Base-by-base conservation (phyloP, 2,329 filamentous ascomycete species). In the Xylariaceae sp. region DNA sequence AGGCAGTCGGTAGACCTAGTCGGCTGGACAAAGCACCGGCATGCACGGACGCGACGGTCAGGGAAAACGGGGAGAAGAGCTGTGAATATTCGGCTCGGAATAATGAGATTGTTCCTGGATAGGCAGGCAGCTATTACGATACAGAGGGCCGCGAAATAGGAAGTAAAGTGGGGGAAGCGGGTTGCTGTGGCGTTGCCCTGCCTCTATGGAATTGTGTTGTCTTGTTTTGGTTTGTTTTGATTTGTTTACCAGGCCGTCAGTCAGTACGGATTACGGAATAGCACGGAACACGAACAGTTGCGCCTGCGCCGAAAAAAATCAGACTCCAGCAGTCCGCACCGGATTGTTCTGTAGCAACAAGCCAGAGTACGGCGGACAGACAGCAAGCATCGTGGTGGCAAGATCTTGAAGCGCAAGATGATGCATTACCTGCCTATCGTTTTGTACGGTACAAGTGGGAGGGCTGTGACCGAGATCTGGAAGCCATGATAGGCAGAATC, bases 1-100 rank as follows among this genome's bases (percentile, higher is more conserved):
- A 65, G 59, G 67, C 67, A 67, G 66, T 55, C 66, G 66, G 67
- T 56, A 57, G 48, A 55, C 58, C 64, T 58, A 18, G 51, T 58
- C 57, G 17, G 59, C 52, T 23, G 51, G 57, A 59, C 53, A 49
- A 45, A 51, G 37, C 56, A 37, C 42, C 17, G 37, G 59, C 57
- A 56, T 58, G 55, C 57, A 57, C 55, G 18, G 49, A 18, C 37
- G 37, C 8, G 37, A 18, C 37, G 13, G 15, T 50, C 18, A 15
- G 13, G 11, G 8, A 34, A 50, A 51, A 51, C 35, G 39, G 10
- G 11, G 48, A 51, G 39, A 11, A 50, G 34, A 45, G 54, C 52
- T 39, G 42, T 39, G 49, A 51, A 50, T 52, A 56, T 62, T 56
- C 57, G 52, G 48, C 10, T 35, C 10, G 10, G 23, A n/a, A 15